Evolutionary conservation across 2,329 filamentous ascomycete species (phyloP).

Genomic region (Arthrocladium fulminans): DNA sequence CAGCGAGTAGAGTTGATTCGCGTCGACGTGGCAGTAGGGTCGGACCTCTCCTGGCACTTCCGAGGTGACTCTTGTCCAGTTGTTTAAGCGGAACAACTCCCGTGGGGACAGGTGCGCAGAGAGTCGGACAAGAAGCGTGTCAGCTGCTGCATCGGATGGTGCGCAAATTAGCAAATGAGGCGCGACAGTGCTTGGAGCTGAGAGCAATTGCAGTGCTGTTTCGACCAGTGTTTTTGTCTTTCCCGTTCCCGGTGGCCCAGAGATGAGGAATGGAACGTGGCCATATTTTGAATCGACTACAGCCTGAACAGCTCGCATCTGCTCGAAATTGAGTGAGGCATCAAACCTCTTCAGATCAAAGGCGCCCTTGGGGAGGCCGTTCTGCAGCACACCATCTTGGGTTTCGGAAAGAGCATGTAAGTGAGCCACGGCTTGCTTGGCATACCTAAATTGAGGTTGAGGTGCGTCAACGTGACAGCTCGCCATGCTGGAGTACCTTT

Average conservation of each 20-base stretch:
- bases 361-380: conserved; percentile 28
- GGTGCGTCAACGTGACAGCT: conserved; percentile 42
- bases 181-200: conserved; percentile 11
- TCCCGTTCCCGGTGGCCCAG: conserved; percentile 44
- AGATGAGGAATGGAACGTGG: conserved; percentile 39
- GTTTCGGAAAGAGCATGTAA: conserved; percentile 37
- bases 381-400: conserved; percentile 32
- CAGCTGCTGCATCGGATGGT: conserved; percentile 36
- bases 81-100: conserved; percentile 37
- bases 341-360: conserved; percentile 33
- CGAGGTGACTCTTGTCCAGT: conserved; percentile 31
- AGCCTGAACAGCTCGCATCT: conserved; percentile 38
- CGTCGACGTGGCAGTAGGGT: conserved; percentile 32
- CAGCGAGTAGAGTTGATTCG: conserved; percentile 33
- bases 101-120: conserved; percentile 28
- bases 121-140: conserved; percentile 31
- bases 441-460: conserved; percentile 29
- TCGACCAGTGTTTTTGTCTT: conserved; percentile 46
- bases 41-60: conserved; percentile 35
- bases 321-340: conserved; percentile 39
- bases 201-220: conserved; percentile 29
- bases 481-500: conserved; percentile 19
- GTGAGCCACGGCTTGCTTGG: conserved; percentile 16
- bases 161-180: conserved; percentile 37
- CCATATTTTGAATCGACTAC: conserved; percentile 36